Percentiles rank a stretch among this genome's conserved stretches.
These are phyloP conservation scores for Rhytidiadelphus loreus DNA, from an alignment of 225 moss, liverwort and hornwort species.

Conservation along the genomic window DNA sequence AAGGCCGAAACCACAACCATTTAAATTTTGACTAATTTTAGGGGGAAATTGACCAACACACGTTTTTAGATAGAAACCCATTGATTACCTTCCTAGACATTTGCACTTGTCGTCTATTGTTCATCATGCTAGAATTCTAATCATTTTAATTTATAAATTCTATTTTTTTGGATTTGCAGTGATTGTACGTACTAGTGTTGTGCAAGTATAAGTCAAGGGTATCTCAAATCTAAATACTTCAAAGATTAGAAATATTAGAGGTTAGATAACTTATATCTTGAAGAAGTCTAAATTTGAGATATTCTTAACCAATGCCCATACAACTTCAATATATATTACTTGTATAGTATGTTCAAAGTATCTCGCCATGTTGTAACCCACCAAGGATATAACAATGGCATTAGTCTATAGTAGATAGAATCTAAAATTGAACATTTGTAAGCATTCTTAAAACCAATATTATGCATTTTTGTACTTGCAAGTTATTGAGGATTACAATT, in stretches of 20 bases:
- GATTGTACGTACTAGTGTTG: neutral
- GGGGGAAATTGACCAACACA: accelerated
- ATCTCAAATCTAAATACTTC: neutral
- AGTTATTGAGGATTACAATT: neutral
- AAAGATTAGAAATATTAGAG: neutral
- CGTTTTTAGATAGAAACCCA: neutral
- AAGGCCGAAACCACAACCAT: neutral
- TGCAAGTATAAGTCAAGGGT: neutral
- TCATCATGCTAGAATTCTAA: neutral
- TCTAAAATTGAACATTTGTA: neutral
- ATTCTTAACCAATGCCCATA: neutral
- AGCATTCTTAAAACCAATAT: neutral
- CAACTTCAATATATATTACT: neutral
- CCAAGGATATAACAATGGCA: neutral
- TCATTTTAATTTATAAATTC: neutral
- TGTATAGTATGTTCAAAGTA: neutral
- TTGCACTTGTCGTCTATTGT: neutral
- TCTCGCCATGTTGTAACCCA: neutral
- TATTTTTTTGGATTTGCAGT: neutral
- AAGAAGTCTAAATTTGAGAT: neutral
- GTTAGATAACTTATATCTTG: neutral
- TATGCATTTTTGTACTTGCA: neutral
- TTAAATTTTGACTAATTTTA: neutral
- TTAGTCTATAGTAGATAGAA: neutral
- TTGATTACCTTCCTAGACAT: neutral